These are phyloP conservation scores for Ballota nigra DNA, from an alignment of 257 asterid species.

Conservation along the genomic window DNA sequence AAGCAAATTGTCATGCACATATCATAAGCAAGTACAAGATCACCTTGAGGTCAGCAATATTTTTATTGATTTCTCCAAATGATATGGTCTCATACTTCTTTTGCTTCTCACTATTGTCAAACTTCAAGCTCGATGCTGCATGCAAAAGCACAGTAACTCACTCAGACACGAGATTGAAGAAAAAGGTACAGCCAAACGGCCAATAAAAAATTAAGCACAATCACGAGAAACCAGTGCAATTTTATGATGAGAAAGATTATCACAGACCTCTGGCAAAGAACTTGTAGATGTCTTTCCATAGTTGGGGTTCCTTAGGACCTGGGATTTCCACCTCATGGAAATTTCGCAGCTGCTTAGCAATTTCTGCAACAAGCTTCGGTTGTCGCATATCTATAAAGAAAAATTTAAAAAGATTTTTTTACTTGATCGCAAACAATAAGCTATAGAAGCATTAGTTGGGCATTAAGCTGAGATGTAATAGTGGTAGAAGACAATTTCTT, in stretches of 20 bases:
- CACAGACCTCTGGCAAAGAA: slow-evolving; percentile 59
- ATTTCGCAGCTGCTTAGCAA: slow-evolving; percentile 75
- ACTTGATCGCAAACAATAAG: slow-evolving; percentile 9
- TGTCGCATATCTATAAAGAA: slow-evolving; percentile 66
- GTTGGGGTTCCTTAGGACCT: slow-evolving; percentile 83
- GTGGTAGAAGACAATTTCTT: neutral
- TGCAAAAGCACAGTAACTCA: slow-evolving; percentile 22
- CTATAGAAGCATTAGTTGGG: neutral
- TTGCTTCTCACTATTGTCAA: slow-evolving; percentile 68
- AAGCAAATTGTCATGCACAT: slow-evolving; percentile 1
- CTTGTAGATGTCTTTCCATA: slow-evolving; percentile 81
- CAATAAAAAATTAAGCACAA: slow-evolving; percentile 9
- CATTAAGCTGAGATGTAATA: neutral
- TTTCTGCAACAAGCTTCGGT: slow-evolving; percentile 75
- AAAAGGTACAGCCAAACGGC: slow-evolving; percentile 9
- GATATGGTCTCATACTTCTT: slow-evolving; percentile 63
- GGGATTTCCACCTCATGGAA: slow-evolving; percentile 93
- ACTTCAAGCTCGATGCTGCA: slow-evolving; percentile 75
- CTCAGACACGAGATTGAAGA: slow-evolving; percentile 24
- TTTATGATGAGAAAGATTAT: slow-evolving; percentile 20
- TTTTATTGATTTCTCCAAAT: slow-evolving; percentile 62
- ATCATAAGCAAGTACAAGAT: slow-evolving; percentile 23
- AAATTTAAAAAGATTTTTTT: neutral
- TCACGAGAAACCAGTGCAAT: slow-evolving; percentile 9
- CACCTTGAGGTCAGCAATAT: slow-evolving; percentile 75